Evolutionary conservation across 768 basidiomycete genomes (phyloP).

Genomic region (Leccinum fibrillosum): DNA sequence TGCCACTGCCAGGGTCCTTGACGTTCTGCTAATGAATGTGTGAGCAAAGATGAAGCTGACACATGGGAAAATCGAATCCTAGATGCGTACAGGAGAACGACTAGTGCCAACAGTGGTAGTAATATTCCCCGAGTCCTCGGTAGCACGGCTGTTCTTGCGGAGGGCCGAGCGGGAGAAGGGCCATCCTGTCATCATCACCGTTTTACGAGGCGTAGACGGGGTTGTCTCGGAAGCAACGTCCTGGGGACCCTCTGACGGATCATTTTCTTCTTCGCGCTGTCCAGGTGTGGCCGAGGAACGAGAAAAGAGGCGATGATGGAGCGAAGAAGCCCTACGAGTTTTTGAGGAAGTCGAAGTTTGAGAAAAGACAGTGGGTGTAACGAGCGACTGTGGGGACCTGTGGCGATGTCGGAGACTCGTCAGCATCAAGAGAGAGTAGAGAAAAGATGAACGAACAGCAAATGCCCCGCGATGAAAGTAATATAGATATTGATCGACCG

Average conservation of each 20-base stretch:
- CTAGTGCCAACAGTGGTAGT: not conserved
- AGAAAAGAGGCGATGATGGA: conserved; percentile 30
- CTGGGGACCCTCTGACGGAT: conserved; percentile 2
- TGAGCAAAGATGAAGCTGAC: conserved; percentile 2
- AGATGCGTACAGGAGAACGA: conserved; percentile 13
- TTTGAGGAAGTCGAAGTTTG: conserved; percentile 9
- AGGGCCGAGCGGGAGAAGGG: conserved; percentile 28
- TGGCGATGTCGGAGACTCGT: too few species aligned
- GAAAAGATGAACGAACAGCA: too few species aligned
- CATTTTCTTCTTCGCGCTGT: not conserved
- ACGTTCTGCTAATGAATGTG: conserved; percentile 4
- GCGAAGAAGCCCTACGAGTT: conserved; percentile 15
- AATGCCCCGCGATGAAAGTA: too few species aligned
- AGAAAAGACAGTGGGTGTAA: conserved; percentile 22
- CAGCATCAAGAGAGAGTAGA: too few species aligned
- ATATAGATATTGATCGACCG: too few species aligned
- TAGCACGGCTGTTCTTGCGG: conserved; percentile 13
- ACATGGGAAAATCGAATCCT: not conserved
- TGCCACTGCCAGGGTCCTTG: conserved; percentile 6
- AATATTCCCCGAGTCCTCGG: conserved; percentile 3
- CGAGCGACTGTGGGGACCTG: conserved; percentile 17
- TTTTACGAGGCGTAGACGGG: conserved; percentile 22
- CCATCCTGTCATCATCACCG: conserved; percentile 21
- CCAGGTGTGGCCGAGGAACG: conserved; percentile 20
- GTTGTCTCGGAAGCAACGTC: conserved; percentile 12